These are phyloP conservation scores for Neonectria ditissima DNA, from an alignment of 2,329 filamentous ascomycete genomes.

Conservation along the genomic window DNA sequence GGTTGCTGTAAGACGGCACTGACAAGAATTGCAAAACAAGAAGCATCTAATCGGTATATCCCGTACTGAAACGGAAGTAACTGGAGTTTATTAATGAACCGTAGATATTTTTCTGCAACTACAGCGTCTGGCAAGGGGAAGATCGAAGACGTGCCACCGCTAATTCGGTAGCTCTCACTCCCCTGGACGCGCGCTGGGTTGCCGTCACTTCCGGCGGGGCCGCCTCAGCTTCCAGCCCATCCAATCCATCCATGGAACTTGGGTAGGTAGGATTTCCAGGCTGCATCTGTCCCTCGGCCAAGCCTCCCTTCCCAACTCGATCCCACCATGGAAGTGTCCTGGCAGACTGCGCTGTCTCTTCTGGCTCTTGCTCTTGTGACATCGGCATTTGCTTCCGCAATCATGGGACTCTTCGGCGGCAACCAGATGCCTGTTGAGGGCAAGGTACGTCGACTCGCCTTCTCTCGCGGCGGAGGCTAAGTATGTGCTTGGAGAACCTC, in stretches of 20 bases:
- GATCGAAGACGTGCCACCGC: conserved; percentile 1
- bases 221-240: not conserved
- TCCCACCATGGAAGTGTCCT: conserved; percentile 37
- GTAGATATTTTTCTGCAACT: not conserved
- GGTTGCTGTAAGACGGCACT: no score
- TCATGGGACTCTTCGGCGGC: conserved; percentile 76
- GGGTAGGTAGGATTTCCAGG: not conserved
- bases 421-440: conserved; percentile 88
- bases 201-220: conserved; percentile 11
- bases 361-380: conserved; percentile 32
- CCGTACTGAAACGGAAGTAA: no score
- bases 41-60: not conserved
- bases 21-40: not conserved
- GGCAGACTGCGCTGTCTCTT: conserved; percentile 23
- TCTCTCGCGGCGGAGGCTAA: no score
- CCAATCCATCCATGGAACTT: not conserved
- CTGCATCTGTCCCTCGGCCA: conserved; percentile 22
- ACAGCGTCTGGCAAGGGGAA: not conserved
- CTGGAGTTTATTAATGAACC: not conserved
- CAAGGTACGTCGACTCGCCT: conserved; percentile 66
- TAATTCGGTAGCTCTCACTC: not conserved
- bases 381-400: conserved; percentile 45
- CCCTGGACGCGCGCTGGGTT: not conserved
- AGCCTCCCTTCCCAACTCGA: conserved; percentile 2
- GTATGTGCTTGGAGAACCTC: not conserved